Base-by-base conservation (phyloP, 2,329 filamentous ascomycete genomes). In the Ustulina deusta region DNA sequence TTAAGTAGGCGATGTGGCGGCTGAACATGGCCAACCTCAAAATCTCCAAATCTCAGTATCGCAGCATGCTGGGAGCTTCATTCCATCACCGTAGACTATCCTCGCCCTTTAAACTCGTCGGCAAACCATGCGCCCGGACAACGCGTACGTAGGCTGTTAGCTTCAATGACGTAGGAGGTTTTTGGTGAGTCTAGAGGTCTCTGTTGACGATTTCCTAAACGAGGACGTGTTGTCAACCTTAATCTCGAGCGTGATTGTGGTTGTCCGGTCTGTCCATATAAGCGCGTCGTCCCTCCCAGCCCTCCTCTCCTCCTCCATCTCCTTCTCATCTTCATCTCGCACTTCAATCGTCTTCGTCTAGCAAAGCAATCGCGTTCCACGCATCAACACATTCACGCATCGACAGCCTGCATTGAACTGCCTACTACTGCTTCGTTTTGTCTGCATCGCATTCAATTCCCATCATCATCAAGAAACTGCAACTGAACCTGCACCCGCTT, bases 1-100 rank as follows among this genome's bases (percentile, higher is more conserved):
- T 63, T 60, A 63, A 20, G 29, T n/a, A n/a, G 42, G 27, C 44
- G 42, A 59, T 60, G 40, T 56, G 48, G 51, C 55, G 55, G 56
- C 60, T 66, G 63, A 63, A 61, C 29, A 40, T 59, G 7, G 46
- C 56, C 60, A 66, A 48, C 59, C 59, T 69, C 63, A 63, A 63
- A 64, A 68, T 58, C 57, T 68, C 61, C 61, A 57, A 58, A 46
- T 17, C 49, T n/a, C 13, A 27, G 42, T 38, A 49, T 38, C 27
- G 46, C 40, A 32, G 48, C 61, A 42, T 40, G 52, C 55, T 46
- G 25, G 52, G n/a, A 54, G 54, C 60, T 52, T 67, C 65, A 64
- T 32, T 49, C 10, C 38, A 40, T 29, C 46, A 36, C 34, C 13
- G n/a, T 36, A 42, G 29, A 44, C 38, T n/a, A 15, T 38, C 44